Evolutionary conservation across 345 rosid genomes (phyloP).

Genomic region (Moricandia moricandioides): DNA sequence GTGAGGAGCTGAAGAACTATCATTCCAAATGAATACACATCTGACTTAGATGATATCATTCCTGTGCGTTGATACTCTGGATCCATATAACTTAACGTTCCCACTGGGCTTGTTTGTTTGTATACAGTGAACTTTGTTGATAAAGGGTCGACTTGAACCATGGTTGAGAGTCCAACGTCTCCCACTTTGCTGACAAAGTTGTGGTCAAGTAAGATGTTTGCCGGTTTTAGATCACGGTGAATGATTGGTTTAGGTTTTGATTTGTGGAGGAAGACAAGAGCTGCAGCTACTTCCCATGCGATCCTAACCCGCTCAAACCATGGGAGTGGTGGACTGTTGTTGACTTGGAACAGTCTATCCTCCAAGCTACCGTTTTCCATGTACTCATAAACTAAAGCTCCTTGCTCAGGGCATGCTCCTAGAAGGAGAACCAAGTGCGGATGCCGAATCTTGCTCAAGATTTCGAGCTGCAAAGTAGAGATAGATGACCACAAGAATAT

Average conservation of each 20-base stretch:
- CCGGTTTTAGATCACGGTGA: slow-evolving; percentile 94
- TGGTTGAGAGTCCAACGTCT: slow-evolving; percentile 84
- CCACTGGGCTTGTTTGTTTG: slow-evolving; percentile 71
- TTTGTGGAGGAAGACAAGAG: slow-evolving; percentile 77
- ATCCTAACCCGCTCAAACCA: slow-evolving; percentile 80
- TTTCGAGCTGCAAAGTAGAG: slow-evolving; percentile 60
- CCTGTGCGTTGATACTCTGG: slow-evolving; percentile 95
- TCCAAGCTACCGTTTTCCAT: slow-evolving; percentile 92
- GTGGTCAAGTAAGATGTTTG: slow-evolving; percentile 82
- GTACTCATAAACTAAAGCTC: slow-evolving; percentile 81
- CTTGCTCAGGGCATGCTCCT: slow-evolving; percentile 83
- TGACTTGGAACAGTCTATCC: slow-evolving; percentile 53
- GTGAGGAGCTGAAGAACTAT: slow-evolving; percentile 76
- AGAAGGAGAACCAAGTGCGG: slow-evolving; percentile 89
- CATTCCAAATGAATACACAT: slow-evolving; percentile 82
- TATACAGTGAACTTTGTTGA: slow-evolving; percentile 37
- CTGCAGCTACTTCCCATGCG: slow-evolving; percentile 90
- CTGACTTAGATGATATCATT: slow-evolving; percentile 65
- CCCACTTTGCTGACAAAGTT: slow-evolving; percentile 87
- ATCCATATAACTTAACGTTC: slow-evolving; percentile 83
- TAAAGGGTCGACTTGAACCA: slow-evolving; percentile 46
- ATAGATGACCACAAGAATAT: too few species aligned
- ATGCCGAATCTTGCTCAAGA: slow-evolving; percentile 78
- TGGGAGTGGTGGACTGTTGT: slow-evolving; percentile 63
- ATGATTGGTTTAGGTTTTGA: slow-evolving; percentile 73